Percentiles rank a stretch among this genome's conserved stretches.
These are phyloP conservation scores for Leccinum disarticulatum DNA, from an alignment of 768 basidiomycete genomes.

Conservation along the genomic window DNA sequence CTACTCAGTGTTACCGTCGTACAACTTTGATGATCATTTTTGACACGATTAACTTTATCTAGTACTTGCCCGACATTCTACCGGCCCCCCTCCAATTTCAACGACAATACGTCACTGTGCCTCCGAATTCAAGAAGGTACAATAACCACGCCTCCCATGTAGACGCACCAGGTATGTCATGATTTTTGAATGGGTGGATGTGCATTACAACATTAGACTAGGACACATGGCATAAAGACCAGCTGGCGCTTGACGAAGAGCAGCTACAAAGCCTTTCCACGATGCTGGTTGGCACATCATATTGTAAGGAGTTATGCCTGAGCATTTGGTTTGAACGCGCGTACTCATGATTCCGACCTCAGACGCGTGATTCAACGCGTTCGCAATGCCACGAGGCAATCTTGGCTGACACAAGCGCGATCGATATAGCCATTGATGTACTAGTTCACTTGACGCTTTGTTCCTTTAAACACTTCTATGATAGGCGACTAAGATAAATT, in stretches of 20 bases:
- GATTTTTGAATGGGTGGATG: constrained; percentile 1
- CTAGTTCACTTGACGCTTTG: background rate
- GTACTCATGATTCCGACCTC: constrained; percentile 17
- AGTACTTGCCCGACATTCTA: constrained; percentile 77
- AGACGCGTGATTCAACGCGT: constrained; percentile 26
- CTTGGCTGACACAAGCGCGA: background rate
- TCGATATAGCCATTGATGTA: constrained; percentile 6
- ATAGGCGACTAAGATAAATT: constrained; percentile 2
- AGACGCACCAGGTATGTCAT: constrained; percentile 62
- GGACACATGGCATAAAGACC: constrained; percentile 94
- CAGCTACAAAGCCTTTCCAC: constrained; percentile 83
- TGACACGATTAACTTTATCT: constrained; percentile 6
- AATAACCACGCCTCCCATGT: constrained; percentile 6
- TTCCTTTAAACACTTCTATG: constrained; percentile 1
- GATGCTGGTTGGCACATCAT: constrained; percentile 88
- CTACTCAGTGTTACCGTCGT: background rate
- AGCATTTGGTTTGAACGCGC: background rate
- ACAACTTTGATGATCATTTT: background rate
- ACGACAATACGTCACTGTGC: constrained; percentile 86
- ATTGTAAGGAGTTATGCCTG: constrained; percentile 53
- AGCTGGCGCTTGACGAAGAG: constrained; percentile 83
- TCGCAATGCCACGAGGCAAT: constrained; percentile 5
- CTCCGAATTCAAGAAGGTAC: constrained; percentile 81
- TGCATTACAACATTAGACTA: constrained; percentile 31
- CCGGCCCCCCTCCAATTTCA: constrained; percentile 87